phyloP scores from a whole-genome alignment of 768 basidiomycete species.

The Pisolithus tinctorius region DNA sequence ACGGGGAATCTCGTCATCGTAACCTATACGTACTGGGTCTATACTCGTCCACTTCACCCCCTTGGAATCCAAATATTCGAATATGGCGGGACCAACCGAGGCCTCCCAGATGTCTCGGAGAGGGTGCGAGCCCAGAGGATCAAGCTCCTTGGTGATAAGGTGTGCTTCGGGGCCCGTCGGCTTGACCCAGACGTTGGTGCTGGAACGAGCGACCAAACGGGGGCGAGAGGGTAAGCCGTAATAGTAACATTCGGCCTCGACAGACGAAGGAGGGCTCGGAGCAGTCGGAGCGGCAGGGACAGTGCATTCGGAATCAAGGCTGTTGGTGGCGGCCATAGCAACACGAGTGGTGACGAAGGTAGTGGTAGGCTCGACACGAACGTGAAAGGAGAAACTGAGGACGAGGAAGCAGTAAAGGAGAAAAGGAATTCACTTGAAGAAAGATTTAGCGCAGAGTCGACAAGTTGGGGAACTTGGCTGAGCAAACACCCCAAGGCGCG shows the following conservation, averaged over 20 bases:
- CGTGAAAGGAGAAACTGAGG: too few relatives aligned
- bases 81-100: conserved; percentile 14
- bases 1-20: conserved; percentile 2
- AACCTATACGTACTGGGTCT: conserved; percentile 17
- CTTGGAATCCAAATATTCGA: conserved; percentile 9
- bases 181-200: conserved; percentile 12
- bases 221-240: conserved; percentile 13
- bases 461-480: too few relatives aligned
- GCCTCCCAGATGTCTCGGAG: conserved; percentile 16
- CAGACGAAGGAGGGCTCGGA: neutral
- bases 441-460: too few relatives aligned
- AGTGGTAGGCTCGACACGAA: too few relatives aligned
- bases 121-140: conserved; percentile 13
- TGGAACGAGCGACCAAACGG: conserved; percentile 19
- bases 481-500: too few relatives aligned
- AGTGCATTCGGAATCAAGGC: too few relatives aligned
- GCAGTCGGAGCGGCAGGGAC: too few relatives aligned
- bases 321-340: too few relatives aligned
- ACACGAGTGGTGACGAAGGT: too few relatives aligned
- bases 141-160: conserved; percentile 17
- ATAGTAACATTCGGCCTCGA: conserved; percentile 18
- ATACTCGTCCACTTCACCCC: conserved; percentile 15
- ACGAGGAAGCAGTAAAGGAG: too few relatives aligned
- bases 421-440: too few relatives aligned
- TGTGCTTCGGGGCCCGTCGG: conserved; percentile 22